Evolutionary conservation across 148 eudicot species (phyloP), one percentile per base, ranked within the genome.

Genomic region (Nyssa sinensis): DNA sequence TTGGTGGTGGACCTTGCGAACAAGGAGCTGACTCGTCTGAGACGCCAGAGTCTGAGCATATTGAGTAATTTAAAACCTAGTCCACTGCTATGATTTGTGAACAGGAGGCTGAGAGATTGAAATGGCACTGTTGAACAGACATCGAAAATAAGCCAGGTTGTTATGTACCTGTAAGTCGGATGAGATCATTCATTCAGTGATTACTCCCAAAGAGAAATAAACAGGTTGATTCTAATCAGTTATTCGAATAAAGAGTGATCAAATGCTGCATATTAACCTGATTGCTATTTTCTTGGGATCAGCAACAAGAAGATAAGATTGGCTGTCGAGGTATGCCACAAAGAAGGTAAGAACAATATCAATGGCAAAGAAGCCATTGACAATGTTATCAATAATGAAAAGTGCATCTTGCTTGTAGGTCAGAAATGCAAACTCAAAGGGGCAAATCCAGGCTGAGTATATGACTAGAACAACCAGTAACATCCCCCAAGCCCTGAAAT

Each of bases 1-100:
- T 63, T n/a, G 13, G 71, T 34, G 72, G 4, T 55, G 69, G 55
- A 94, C 99, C 99, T 90, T 74, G 94, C 94, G 81, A 95, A 95
- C 31, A 93, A 84, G 61, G 91, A 82, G 86, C 99, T 93, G 80
- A 95, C 99, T 84, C 97, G 74, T 55, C 94, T 83, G 70, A 95
- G 94, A 37, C 97, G 94, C 99, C 99, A 95, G 6, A 95, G 84
- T 58, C 99, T 77, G 41, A 95, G 97, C 97, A 92, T 90, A 79
- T 89, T 93, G 65, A 95, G 97, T 32, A 91, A 78, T 71, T 89
- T 84, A 30, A 88, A 88, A 4, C 93, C 91, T 14, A 93, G 65
- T 49, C 87, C 98, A 17, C 82, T 83, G 75, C 72, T 75, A 51
- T 88, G 89, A 65, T 83, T 72, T 12, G 84, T 84, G 80, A 91